A percentile compares a stretch with the other conserved stretches of the same genome.
Evolutionary conservation across 257 asterid species (phyloP).

Genomic region (Eustoma russellianum): DNA sequence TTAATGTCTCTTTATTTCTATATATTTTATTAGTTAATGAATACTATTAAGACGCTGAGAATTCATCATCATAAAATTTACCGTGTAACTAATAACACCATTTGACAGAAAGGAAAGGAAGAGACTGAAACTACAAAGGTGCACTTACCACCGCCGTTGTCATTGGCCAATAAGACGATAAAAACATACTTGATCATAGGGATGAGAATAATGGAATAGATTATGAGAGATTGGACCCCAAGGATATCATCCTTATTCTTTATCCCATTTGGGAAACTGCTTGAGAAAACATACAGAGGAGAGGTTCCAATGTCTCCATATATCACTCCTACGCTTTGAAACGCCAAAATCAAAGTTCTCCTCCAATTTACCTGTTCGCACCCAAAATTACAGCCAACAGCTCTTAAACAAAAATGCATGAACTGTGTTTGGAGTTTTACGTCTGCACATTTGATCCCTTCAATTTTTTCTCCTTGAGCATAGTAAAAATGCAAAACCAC

Average conservation of each 20-base stretch:
- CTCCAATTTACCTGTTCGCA: constrained; percentile 29
- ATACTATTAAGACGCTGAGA: too few species aligned
- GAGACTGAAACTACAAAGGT: neutral
- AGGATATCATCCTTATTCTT: constrained; percentile 36
- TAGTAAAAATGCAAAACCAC: too few species aligned
- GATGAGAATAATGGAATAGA: constrained; percentile 49
- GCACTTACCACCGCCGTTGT: constrained; percentile 63
- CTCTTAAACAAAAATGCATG: too few species aligned
- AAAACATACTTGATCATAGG: constrained; percentile 67
- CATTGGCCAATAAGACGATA: constrained; percentile 64
- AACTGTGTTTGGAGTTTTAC: too few species aligned
- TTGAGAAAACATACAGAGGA: constrained; percentile 59
- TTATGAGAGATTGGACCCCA: constrained; percentile 61
- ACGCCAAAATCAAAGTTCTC: constrained; percentile 49
- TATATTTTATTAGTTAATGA: too few species aligned
- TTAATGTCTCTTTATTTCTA: too few species aligned
- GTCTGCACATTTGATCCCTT: too few species aligned
- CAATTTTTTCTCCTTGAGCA: too few species aligned
- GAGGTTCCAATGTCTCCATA: constrained; percentile 91
- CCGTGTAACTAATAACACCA: neutral
- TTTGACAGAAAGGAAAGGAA: neutral
- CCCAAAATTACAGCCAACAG: neutral
- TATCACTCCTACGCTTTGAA: constrained; percentile 65
- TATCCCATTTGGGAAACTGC: constrained; percentile 37
- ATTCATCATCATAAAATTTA: too few species aligned